phyloP scores from a whole-genome alignment of 2,329 filamentous ascomycete species.

The Penicillium italicum region DNA sequence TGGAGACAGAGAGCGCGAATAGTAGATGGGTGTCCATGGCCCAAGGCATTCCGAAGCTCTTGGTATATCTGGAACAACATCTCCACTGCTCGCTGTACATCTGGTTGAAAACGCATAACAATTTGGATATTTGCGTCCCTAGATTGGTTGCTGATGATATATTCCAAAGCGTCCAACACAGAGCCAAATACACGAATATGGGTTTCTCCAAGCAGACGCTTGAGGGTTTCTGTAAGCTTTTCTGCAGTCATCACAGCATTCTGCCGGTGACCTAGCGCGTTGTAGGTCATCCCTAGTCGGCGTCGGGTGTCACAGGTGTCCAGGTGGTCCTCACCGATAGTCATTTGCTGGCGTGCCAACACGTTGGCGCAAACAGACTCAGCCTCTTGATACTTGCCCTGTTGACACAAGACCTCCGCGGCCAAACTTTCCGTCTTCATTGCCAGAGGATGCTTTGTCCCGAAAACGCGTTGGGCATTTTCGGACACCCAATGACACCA shows the following conservation, averaged over 20 bases:
- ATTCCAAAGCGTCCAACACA: constrained; percentile 24
- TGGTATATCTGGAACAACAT: constrained; percentile 15
- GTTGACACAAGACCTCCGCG: constrained; percentile 26
- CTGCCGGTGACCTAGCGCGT: constrained; percentile 18
- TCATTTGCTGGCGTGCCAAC: constrained; percentile 33
- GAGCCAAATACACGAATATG: constrained; percentile 26
- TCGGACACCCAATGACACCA: constrained; percentile 32
- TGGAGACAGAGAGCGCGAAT: constrained; percentile 26
- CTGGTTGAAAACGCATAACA: constrained; percentile 9
- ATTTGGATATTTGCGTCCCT: constrained; percentile 6
- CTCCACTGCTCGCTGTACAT: constrained; percentile 18
- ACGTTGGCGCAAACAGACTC: constrained; percentile 33
- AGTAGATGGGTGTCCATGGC: constrained; percentile 21
- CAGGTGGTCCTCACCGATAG: constrained; percentile 30
- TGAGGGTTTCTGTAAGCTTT: constrained; percentile 21
- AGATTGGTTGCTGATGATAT: constrained; percentile 21
- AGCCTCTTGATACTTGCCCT: constrained; percentile 27
- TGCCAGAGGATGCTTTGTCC: constrained; percentile 24
- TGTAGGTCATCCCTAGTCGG: constrained; percentile 26
- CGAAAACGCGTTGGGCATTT: constrained; percentile 27
- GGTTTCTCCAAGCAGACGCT: constrained; percentile 25
- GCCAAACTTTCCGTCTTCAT: constrained; percentile 31
- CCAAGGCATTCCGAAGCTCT: constrained; percentile 23
- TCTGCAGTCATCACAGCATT: constrained; percentile 24
- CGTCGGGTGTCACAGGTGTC: constrained; percentile 31